Base-by-base conservation (phyloP, 441 rosid genomes). In the Arabidopsis lyrata region DNA sequence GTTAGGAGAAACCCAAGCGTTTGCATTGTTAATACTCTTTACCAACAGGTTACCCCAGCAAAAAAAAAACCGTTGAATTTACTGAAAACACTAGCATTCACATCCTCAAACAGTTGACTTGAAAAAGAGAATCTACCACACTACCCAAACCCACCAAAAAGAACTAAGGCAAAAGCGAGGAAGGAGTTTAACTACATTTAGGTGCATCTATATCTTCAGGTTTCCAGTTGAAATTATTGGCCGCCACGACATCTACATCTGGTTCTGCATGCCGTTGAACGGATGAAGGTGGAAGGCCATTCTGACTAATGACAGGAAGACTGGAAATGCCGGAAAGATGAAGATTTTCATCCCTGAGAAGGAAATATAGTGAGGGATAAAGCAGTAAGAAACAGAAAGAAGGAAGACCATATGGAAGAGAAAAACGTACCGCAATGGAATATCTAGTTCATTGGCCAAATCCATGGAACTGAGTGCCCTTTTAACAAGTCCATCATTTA, bases 181-280 rank as follows among this genome's bases (percentile, higher is more conserved):
- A 59, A 60, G 66, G 64, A 68, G 3, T 50, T 61, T 32, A 81
- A 89, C 80, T 74, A 95, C 98, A 82, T 79, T 85, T 84, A 10
- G 96, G 97, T 27, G 98, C 90, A 44, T 87, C 92, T 59, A 57
- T 64, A 73, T 84, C 81, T 69, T 87, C 95, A 70, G 81, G 83
- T 73, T 81, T 85, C 95, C 88, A 87, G 56, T 77, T 68, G 66
- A 56, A 71, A 31, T 83, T 62, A 67, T 64, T 75, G 55, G 66
- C 63, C 41, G 87, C 49, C 10, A 44, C 74, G 18, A 66, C 55
- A 77, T 48, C 70, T 62, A 64, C 68, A 81, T 60, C 80, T 41
- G 75, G 79, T 61, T 66, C 83, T 47, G 68, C 74, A 39, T 65
- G 79, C 54, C 44, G 80, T 72, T 77, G 83, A 53, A 58, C 75